Percentiles rank a stretch among this genome's conserved stretches.
Evolutionary conservation across 257 asterid genomes (phyloP).

Genomic region (Plantago ovata): DNA sequence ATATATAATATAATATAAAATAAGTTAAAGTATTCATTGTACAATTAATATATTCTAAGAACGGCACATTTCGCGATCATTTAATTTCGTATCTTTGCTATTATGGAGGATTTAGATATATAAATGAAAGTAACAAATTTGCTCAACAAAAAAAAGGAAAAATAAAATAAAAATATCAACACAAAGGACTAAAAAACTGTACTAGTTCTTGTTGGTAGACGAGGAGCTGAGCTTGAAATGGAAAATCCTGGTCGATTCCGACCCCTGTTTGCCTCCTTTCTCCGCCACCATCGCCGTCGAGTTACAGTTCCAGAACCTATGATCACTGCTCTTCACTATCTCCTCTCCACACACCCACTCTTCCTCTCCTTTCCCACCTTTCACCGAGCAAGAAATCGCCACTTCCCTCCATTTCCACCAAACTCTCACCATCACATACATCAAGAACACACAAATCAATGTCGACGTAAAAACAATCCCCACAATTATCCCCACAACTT

Average conservation of each 20-base stretch:
- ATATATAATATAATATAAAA: too few relatives aligned
- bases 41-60: too few relatives aligned
- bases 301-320: slow-evolving; percentile 41
- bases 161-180: neutral
- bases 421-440: slow-evolving; percentile 68
- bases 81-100: too few relatives aligned
- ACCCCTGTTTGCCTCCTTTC: slow-evolving; percentile 30
- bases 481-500: slow-evolving; percentile 62
- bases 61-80: too few relatives aligned
- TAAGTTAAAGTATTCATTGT: too few relatives aligned
- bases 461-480: slow-evolving; percentile 82
- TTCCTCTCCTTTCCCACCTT: slow-evolving; percentile 43
- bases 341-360: slow-evolving; percentile 65
- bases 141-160: too few relatives aligned
- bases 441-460: slow-evolving; percentile 61
- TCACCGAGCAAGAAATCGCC: slow-evolving; percentile 73
- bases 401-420: slow-evolving; percentile 91
- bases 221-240: slow-evolving; percentile 42
- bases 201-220: slow-evolving; percentile 24
- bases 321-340: slow-evolving; percentile 41
- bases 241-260: slow-evolving; percentile 44
- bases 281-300: slow-evolving; percentile 29
- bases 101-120: too few relatives aligned
- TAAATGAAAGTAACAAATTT: too few relatives aligned
- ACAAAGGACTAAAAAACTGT: slow-evolving; percentile 21